Evolutionary conservation across 2,329 filamentous ascomycete species (phyloP).

Genomic region (Neurospora crassa): DNA sequence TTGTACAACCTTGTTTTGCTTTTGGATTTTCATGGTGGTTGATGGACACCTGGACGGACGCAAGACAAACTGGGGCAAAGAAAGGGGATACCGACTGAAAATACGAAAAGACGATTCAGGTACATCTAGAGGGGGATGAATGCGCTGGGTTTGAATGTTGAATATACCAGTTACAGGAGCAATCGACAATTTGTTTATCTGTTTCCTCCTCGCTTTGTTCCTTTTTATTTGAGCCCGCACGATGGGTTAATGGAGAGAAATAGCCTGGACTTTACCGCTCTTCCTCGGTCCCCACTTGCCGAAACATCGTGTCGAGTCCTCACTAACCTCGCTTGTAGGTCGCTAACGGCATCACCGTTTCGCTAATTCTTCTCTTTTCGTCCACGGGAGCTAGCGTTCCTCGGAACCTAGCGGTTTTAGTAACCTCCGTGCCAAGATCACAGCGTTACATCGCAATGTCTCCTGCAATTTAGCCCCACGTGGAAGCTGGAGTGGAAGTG

Average conservation of each 20-base stretch:
- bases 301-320: neutral
- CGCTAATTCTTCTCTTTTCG: neutral
- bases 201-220: neutral
- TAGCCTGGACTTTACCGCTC: neutral
- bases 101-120: neutral
- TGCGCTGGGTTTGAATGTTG: neutral
- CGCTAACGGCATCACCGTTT: neutral
- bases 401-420: neutral
- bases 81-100: neutral
- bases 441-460: neutral
- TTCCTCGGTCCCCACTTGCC: neutral
- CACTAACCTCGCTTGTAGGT: neutral
- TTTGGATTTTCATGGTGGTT: neutral
- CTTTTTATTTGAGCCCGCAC: neutral
- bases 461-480: neutral
- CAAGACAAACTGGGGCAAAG: neutral
- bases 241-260: neutral
- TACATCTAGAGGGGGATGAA: neutral
- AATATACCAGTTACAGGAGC: neutral
- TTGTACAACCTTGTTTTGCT: neutral
- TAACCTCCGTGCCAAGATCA: neutral
- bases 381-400: neutral
- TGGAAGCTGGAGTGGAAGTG: neutral
- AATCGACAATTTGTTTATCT: neutral
- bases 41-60: neutral